These are phyloP conservation scores for Ceratocystis destructans DNA, from an alignment of 2,329 filamentous ascomycete genomes.

Conservation along the genomic window DNA sequence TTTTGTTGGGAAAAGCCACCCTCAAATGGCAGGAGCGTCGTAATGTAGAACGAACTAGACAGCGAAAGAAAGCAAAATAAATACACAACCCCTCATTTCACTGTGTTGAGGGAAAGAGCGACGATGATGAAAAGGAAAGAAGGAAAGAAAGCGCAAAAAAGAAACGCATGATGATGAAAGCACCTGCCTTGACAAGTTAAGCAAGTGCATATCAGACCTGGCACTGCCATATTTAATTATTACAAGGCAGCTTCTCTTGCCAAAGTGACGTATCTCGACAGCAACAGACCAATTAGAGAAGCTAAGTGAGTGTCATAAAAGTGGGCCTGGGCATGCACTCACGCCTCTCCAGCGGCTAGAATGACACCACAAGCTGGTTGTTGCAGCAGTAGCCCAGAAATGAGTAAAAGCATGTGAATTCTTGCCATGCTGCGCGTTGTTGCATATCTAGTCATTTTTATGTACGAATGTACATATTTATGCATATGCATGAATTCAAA, in stretches of 20 bases:
- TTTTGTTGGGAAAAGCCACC: no score
- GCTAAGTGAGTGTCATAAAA: not conserved
- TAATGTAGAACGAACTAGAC: not conserved
- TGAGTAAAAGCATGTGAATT: not conserved
- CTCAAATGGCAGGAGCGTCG: not conserved
- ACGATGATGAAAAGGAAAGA: not conserved
- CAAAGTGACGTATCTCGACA: not conserved
- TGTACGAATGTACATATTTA: not conserved
- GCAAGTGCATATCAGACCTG: no score
- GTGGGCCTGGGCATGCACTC: not conserved
- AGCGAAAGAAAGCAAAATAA: not conserved
- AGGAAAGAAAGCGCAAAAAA: not conserved
- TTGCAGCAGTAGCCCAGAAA: not conserved
- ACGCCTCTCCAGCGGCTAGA: not conserved
- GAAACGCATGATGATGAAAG: no score
- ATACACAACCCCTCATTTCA: not conserved
- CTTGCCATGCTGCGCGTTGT: no score
- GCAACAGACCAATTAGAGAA: not conserved
- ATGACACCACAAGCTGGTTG: not conserved
- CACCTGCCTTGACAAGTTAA: no score
- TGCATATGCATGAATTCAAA: not conserved
- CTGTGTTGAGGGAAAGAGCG: not conserved
- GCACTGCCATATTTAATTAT: not conserved
- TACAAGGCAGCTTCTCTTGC: not conserved
- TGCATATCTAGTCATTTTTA: not conserved